Evolutionary conservation across 495 filamentous ascomycete species (phyloP), one percentile per base, ranked within the genome.

Genomic region (Lichina pygmaea): DNA sequence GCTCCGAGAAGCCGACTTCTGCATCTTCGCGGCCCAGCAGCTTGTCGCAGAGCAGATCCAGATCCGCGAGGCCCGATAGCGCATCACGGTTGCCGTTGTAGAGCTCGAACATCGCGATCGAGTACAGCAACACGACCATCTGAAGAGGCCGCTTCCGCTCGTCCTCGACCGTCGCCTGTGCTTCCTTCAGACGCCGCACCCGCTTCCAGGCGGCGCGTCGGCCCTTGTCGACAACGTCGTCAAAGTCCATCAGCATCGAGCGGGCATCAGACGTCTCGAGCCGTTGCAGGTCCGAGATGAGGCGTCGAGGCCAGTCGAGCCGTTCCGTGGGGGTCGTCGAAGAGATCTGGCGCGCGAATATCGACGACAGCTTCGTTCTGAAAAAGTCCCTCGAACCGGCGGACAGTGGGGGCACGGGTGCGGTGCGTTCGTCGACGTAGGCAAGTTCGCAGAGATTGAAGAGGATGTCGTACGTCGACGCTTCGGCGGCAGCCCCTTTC

Each of bases 1-100:
- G 71, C 52, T 81, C 76, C 0, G 79, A 73, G 3, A 71, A 68
- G 38, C 80, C 76, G 12, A 71, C 69, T n/a, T 62, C 57, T 44
- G 60, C 60, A 48, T 72, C 70, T 53, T 62, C 54, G 53, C 58
- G 45, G 58, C 62, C 34, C 52, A 69, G 54, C 57, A 70, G 59
- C 45, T 76, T 75, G 42, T 78, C 64, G 49, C 77, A 82, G 57
- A 74, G 80, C 40, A 72, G 62, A 42, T 77, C 68, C 8, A 92
- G 57, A 52, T 92, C 83, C 13, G 77, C 68, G 7, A 89, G 66
- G 49, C 85, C 72, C 3, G 67, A 68, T 1, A 83, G 65, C 6
- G 85, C 81, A 51, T 95, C 89, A 0, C 78, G 67, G 47, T 91
- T 82, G 15, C 78, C 80, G 52, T 83, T 79, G 60, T 89, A 86